phyloP scores from a whole-genome alignment of 1,284 basidiomycete genomes.

The Grifola frondosa region DNA sequence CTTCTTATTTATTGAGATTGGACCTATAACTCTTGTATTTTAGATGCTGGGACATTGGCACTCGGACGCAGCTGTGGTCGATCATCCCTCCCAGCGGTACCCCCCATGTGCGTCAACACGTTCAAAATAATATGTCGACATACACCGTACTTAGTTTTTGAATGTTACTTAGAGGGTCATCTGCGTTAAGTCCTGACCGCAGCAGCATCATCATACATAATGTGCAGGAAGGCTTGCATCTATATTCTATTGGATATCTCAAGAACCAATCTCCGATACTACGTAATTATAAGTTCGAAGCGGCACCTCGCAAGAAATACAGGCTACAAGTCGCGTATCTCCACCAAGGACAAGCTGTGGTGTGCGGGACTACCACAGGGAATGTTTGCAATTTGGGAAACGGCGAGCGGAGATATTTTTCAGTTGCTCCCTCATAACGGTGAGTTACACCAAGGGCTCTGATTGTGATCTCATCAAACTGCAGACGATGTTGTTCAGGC shows the following conservation, averaged over 20 bases:
- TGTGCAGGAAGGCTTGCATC: not conserved
- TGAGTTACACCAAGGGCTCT: not conserved
- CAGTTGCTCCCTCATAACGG: not conserved
- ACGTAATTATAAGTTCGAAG: not conserved
- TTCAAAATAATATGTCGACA: not conserved
- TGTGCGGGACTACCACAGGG: conserved; percentile 1
- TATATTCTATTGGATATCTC: not conserved
- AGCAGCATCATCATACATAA: not conserved
- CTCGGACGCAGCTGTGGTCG: not conserved
- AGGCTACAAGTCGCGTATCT: not conserved
- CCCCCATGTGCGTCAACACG: not conserved
- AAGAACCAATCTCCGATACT: not conserved
- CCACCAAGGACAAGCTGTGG: not conserved
- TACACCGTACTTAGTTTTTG: not conserved
- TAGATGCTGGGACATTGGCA: not conserved
- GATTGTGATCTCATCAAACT: not conserved
- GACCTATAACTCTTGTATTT: not conserved
- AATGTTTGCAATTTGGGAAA: conserved; percentile 2
- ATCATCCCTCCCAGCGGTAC: not conserved
- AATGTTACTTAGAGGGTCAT: not conserved
- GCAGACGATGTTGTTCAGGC: not conserved
- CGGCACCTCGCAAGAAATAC: not conserved
- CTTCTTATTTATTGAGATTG: no score
- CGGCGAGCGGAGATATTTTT: not conserved
- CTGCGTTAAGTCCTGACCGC: not conserved